Evolutionary conservation across 2,329 filamentous ascomycete genomes (phyloP).

Genomic region (Elsinoe necatrix): DNA sequence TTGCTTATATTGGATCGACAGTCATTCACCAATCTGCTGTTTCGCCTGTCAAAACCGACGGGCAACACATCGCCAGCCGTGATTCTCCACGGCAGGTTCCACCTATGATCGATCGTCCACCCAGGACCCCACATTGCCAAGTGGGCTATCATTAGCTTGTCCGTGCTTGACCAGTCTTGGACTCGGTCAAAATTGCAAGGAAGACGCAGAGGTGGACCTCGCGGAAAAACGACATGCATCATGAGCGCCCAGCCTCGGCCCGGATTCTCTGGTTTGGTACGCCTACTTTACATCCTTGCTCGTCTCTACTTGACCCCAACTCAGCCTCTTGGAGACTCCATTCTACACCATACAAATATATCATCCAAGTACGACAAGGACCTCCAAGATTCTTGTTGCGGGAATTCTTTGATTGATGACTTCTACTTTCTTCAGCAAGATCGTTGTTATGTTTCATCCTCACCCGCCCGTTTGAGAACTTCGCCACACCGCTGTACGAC

Average conservation of each 20-base stretch:
- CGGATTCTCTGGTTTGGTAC: background rate
- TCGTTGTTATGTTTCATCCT: background rate
- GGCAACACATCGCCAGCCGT: background rate
- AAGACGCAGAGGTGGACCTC: background rate
- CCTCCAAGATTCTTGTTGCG: conserved; percentile 2
- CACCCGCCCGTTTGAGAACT: background rate
- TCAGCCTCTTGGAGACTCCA: background rate
- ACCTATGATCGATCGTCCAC: background rate
- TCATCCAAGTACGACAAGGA: background rate
- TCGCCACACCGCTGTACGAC: background rate
- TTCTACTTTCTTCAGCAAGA: background rate
- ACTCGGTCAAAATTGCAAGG: background rate
- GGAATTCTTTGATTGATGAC: background rate
- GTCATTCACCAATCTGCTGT: background rate
- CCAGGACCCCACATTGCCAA: background rate
- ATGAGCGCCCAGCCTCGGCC: background rate
- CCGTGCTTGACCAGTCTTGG: background rate
- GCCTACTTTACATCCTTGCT: background rate
- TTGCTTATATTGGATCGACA: conserved; percentile 9
- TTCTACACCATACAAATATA: background rate
- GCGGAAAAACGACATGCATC: background rate
- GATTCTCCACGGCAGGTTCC: background rate
- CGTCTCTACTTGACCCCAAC: background rate
- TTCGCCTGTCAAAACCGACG: background rate
- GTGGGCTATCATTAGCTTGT: background rate